Base-by-base conservation (phyloP, 1,284 basidiomycete genomes). In the Ganoderma lucidum region DNA sequence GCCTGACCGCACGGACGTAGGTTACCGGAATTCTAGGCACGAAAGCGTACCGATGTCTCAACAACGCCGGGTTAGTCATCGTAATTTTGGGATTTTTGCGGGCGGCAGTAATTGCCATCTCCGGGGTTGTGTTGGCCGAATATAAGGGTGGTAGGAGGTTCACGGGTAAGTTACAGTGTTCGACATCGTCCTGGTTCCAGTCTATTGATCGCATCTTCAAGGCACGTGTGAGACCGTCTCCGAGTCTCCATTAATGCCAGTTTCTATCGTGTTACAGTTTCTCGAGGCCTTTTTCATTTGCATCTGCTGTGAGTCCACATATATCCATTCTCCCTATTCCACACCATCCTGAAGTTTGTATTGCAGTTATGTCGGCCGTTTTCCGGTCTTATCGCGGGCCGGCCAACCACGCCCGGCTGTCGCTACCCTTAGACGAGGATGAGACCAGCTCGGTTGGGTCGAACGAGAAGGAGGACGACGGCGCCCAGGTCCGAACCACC, bases 11-110 rank as follows among this genome's bases (percentile, higher is more conserved):
- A 23, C 48, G n/a, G 39, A 59, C 44, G n/a, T 71, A 92, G 90
- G 84, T 91, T 60, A 85, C 88, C 0, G 89, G 89, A 41, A 87
- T 91, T 53, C 80, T 90, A 55, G 90, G 90, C 6, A 80, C 88
- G 73, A 92, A 92, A 76, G 89, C 88, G 6, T 92, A 91, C 74
- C 86, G 86, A 72, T 91, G 89, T 74, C 80, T 91, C 69, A 84
- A 87, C 74, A 86, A 87, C 70, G 85, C 87, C n/a, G 82, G 83
- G 35, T 73, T 87, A 67, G 85, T 91, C 51, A 80, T 87, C 23
- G 73, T 81, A 12, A 72, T 83, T 9, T 73, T 90, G 59, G 74
- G 76, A 6, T 59, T 83, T 14, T 80, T 89, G 41, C 85, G 86
- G 67, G 73, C 79, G 23, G 81, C 81, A 19, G 85, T 85, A 12